These are phyloP conservation scores for Acacia crassicarpa DNA, from an alignment of 306 rosid species.

Conservation along the genomic window DNA sequence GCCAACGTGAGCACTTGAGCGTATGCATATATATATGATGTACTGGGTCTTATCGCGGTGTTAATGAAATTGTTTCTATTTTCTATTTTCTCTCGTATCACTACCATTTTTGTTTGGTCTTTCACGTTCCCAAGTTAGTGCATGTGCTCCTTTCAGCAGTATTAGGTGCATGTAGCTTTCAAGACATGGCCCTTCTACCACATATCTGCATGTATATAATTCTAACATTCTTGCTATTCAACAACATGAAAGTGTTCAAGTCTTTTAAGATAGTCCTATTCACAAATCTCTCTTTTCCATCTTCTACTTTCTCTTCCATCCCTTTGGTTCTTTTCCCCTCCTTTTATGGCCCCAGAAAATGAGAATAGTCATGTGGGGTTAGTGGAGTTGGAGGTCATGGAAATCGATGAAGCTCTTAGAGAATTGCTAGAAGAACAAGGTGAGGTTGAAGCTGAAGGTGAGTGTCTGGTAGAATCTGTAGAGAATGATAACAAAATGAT, in stretches of 20 bases:
- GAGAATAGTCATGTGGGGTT: constrained; percentile 32
- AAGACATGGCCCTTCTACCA: constrained; percentile 30
- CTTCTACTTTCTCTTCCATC: neutral
- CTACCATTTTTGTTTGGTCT: constrained; percentile 20
- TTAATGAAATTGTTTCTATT: too few relatives aligned
- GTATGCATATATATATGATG: too few relatives aligned
- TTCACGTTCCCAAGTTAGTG: neutral
- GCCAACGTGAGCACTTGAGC: too few relatives aligned
- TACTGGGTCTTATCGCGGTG: too few relatives aligned
- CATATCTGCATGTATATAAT: constrained; percentile 25
- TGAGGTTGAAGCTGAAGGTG: constrained; percentile 7
- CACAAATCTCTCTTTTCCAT: neutral
- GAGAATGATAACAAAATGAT: constrained; percentile 1
- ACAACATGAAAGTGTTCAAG: neutral
- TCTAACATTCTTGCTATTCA: neutral
- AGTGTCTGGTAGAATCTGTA: neutral
- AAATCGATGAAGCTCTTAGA: constrained; percentile 59
- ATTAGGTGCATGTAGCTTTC: constrained; percentile 56
- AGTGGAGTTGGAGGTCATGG: constrained; percentile 48
- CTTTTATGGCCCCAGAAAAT: constrained; percentile 37
- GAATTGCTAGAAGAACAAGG: constrained; percentile 57
- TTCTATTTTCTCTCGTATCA: too few relatives aligned
- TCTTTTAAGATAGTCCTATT: constrained; percentile 3
- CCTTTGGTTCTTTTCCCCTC: neutral
- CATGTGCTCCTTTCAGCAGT: constrained; percentile 35